Evolutionary conservation across 805 yeast species (phyloP).

Genomic region (Yarrowia deformans): DNA sequence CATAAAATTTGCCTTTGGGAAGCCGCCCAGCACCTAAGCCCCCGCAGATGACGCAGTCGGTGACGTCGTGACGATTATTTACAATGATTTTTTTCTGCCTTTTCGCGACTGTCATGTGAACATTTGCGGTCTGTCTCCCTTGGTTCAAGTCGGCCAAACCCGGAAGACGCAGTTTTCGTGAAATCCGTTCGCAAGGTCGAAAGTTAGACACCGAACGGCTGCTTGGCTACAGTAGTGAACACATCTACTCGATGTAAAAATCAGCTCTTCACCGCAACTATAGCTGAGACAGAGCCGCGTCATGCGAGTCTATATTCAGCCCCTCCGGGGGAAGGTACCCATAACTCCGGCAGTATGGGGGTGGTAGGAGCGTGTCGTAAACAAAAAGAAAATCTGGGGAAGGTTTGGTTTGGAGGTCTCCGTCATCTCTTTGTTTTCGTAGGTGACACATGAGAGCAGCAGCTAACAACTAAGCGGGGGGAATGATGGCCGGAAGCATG

Average conservation of each 20-base stretch:
- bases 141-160: no score
- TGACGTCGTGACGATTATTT: background rate
- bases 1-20: background rate
- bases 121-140: no score
- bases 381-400: slow-evolving; percentile 13
- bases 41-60: slow-evolving; percentile 2
- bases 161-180: no score
- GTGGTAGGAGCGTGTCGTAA: background rate
- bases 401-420: slow-evolving; percentile 5
- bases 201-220: background rate
- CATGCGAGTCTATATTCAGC: background rate
- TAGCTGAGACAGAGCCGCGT: slow-evolving; percentile 11
- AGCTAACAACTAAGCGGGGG: slow-evolving; percentile 5
- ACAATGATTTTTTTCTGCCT: no score
- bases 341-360: background rate
- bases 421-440: background rate
- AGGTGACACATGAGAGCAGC: slow-evolving; percentile 13
- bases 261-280: slow-evolving; percentile 4
- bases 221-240: background rate
- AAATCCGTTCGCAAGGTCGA: no score
- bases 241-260: background rate
- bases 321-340: background rate
- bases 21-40: background rate
- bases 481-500: slow-evolving; percentile 3
- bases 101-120: no score